A percentile compares a stretch with the other conserved stretches of the same genome.
Conservation (phyloP, 2,329 filamentous ascomycete genomes). For the Aspergillus aculeatinus region DNA sequence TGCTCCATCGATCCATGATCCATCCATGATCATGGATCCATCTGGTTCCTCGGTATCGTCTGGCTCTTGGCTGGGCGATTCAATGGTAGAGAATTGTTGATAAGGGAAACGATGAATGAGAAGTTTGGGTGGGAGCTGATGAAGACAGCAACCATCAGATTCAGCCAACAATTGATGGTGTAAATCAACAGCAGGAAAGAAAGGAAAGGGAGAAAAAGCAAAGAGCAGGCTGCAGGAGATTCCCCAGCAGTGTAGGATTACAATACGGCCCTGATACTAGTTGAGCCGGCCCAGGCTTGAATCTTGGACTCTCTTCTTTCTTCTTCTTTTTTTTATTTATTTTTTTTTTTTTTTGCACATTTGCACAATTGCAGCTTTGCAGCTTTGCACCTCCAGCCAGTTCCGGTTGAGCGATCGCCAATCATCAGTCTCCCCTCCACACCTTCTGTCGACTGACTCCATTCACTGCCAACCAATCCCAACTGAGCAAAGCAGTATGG, state of each 20-base stretch:
- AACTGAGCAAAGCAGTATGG: not conserved
- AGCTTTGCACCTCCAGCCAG: slow-evolving; percentile 13
- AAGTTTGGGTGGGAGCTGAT: not conserved
- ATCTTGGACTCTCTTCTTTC: not conserved
- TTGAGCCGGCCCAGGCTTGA: not conserved
- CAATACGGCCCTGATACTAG: slow-evolving; percentile 9
- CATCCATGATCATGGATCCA: not conserved
- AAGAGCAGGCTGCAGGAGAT: not conserved
- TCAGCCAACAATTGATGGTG: not conserved
- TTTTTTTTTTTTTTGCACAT: not conserved
- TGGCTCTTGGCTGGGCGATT: not conserved
- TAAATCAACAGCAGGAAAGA: not conserved
- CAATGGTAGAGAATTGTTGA: not conserved
- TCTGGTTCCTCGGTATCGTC: not conserved
- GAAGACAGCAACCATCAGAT: not conserved
- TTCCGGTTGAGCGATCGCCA: slow-evolving; percentile 24
- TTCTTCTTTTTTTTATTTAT: not conserved
- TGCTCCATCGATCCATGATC: not conserved
- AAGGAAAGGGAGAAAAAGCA: not conserved
- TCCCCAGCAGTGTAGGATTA: slow-evolving; percentile 1
- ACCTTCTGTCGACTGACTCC: slow-evolving; percentile 16
- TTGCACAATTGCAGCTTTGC: no score
- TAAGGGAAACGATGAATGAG: no score
- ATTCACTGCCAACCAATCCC: slow-evolving; percentile 12
- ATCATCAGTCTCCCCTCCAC: slow-evolving; percentile 17